Evolutionary conservation across 805 yeast species (phyloP).

Genomic region (Lipomyces starkeyi): DNA sequence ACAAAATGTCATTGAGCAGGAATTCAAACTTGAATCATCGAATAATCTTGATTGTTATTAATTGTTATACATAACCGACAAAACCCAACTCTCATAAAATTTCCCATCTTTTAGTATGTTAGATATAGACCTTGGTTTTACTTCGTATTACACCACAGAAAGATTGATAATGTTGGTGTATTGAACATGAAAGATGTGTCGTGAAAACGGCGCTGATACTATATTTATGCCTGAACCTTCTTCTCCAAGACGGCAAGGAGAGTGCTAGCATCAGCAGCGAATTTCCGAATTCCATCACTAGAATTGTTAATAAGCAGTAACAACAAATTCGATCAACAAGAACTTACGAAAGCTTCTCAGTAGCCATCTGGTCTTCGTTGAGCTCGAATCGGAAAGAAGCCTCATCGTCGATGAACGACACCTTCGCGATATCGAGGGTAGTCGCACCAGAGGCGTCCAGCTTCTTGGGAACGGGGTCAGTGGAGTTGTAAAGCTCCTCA

Average conservation of each 20-base stretch:
- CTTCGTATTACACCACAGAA: background rate
- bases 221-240: constrained; percentile 26
- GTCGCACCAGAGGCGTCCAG: constrained; percentile 73
- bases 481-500: constrained; percentile 82
- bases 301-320: background rate
- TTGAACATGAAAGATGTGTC: background rate
- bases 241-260: constrained; percentile 48
- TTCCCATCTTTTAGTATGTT: background rate
- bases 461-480: constrained; percentile 77
- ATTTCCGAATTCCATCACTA: constrained; percentile 92
- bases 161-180: background rate
- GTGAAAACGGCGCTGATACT: background rate
- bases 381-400: constrained; percentile 85
- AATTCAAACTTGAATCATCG: no score
- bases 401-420: constrained; percentile 82
- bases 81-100: no score
- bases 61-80: no score
- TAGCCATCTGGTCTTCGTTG: constrained; percentile 98
- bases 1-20: no score
- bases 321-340: background rate
- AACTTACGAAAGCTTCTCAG: constrained; percentile 78
- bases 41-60: no score
- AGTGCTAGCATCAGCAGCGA: constrained; percentile 90
- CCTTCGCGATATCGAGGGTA: constrained; percentile 65
- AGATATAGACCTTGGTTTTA: no score